Conservation (phyloP, 169 alveolate species). For the Perkinsus marinus region DNA sequence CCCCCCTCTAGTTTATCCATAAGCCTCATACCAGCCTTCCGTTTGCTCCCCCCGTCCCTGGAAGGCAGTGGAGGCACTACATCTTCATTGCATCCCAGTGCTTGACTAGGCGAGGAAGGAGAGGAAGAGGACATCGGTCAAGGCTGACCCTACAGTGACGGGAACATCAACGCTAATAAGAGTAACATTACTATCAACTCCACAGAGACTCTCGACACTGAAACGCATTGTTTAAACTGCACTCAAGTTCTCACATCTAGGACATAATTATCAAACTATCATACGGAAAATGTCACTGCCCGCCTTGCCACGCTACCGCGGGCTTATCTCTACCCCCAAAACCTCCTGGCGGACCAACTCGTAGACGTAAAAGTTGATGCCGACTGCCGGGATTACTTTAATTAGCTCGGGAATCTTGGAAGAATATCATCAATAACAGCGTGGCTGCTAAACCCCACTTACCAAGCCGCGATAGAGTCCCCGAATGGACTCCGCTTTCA, state of each 20-base stretch:
- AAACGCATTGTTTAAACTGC: no score
- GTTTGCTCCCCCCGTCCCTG: background rate
- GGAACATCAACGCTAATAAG: background rate
- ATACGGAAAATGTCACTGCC: no score
- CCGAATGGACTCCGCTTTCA: background rate
- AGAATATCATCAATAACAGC: background rate
- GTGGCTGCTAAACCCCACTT: background rate
- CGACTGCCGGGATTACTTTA: slow-evolving; percentile 1
- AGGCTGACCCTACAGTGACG: background rate
- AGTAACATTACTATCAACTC: background rate
- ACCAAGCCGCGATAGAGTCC: background rate
- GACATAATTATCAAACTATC: no score
- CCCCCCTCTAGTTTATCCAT: background rate
- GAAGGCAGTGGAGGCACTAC: background rate
- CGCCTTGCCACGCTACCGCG: background rate
- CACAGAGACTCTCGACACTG: no score
- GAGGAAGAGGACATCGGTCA: background rate
- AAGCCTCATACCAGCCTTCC: background rate
- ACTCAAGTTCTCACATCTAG: no score
- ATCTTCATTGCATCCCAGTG: no score
- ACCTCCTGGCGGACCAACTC: background rate
- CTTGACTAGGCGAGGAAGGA: background rate
- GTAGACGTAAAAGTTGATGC: background rate
- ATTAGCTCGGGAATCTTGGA: background rate
- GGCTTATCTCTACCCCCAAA: background rate